A percentile compares a stretch with the other conserved stretches of the same genome.
Evolutionary conservation across 305 asterid species (phyloP).

Genomic region (Lippia alba): DNA sequence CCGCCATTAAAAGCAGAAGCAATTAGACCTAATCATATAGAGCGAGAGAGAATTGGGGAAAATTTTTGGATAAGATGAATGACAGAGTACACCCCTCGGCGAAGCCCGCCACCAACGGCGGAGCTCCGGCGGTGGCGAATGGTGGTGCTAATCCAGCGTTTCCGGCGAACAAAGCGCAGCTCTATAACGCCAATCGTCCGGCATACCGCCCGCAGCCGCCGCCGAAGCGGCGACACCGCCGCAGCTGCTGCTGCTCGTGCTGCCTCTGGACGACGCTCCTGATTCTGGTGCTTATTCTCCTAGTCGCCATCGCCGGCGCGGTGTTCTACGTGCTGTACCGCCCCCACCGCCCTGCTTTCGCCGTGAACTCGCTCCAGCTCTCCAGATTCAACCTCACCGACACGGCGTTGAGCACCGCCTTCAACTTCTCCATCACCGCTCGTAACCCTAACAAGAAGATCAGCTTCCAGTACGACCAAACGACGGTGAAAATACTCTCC

Average conservation of each 20-base stretch:
- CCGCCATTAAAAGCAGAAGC: neutral
- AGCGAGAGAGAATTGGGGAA: neutral
- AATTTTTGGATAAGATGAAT: constrained; percentile 47
- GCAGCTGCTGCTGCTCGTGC: constrained; percentile 64
- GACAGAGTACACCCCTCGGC: constrained; percentile 82
- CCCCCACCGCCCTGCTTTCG: constrained; percentile 84
- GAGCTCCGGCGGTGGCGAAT: constrained; percentile 43
- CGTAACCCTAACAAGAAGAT: constrained; percentile 78
- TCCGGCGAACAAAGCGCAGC: constrained; percentile 82
- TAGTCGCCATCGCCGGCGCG: constrained; percentile 67
- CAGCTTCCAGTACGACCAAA: constrained; percentile 60
- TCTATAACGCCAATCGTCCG: constrained; percentile 65
- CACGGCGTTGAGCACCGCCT: constrained; percentile 50
- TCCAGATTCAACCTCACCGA: constrained; percentile 82
- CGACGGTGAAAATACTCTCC: constrained; percentile 52
- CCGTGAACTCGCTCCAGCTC: constrained; percentile 65
- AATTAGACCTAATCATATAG: neutral
- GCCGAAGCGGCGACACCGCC: constrained; percentile 61
- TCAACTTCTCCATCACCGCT: constrained; percentile 73
- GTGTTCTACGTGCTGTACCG: constrained; percentile 75
- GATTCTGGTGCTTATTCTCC: constrained; percentile 47
- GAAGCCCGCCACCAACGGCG: constrained; percentile 56
- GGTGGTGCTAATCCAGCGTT: constrained; percentile 60
- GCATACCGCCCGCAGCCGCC: constrained; percentile 86
- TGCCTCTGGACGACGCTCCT: constrained; percentile 69